Percentiles rank a stretch among this genome's conserved stretches.
These are phyloP conservation scores for Blepharisma undulans DNA, from an alignment of 169 alveolate species.

Conservation along the genomic window DNA sequence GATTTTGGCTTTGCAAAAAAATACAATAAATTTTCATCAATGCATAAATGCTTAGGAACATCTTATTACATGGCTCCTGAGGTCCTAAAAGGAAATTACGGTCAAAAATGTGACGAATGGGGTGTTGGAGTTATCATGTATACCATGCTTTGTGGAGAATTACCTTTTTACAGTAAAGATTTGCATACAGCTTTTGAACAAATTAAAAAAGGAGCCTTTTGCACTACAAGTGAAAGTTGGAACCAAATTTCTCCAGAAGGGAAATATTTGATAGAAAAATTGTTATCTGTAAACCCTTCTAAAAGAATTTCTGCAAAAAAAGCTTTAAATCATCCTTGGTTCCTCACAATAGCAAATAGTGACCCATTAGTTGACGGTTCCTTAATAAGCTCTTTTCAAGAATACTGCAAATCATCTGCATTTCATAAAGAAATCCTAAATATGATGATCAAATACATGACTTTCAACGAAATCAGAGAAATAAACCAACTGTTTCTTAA, in stretches of 20 bases:
- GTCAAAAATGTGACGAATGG: slow-evolving; percentile 59
- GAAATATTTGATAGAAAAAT: slow-evolving; percentile 44
- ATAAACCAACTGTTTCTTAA: background rate
- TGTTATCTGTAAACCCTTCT: slow-evolving; percentile 44
- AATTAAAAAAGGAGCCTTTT: slow-evolving; percentile 36
- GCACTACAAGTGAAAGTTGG: slow-evolving; percentile 44
- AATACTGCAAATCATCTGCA: background rate
- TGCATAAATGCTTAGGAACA: slow-evolving; percentile 60
- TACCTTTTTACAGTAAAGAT: slow-evolving; percentile 85
- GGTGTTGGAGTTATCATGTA: slow-evolving; percentile 60
- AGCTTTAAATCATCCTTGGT: slow-evolving; percentile 69
- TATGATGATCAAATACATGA: background rate
- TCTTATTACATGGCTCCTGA: slow-evolving; percentile 56
- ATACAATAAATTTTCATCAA: slow-evolving; percentile 29
- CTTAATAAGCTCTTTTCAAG: background rate
- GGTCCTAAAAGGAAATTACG: slow-evolving; percentile 40
- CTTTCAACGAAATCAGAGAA: background rate
- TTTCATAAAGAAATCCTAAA: background rate
- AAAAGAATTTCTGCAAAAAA: slow-evolving; percentile 63
- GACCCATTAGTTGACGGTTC: background rate
- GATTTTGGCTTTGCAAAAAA: slow-evolving; percentile 20
- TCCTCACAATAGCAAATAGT: background rate
- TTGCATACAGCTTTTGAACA: slow-evolving; percentile 46
- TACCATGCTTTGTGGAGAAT: slow-evolving; percentile 75
- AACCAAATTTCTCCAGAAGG: slow-evolving; percentile 44